Evolutionary conservation across 2,329 filamentous ascomycete species (phyloP).

Genomic region (Trichoderma sp.): DNA sequence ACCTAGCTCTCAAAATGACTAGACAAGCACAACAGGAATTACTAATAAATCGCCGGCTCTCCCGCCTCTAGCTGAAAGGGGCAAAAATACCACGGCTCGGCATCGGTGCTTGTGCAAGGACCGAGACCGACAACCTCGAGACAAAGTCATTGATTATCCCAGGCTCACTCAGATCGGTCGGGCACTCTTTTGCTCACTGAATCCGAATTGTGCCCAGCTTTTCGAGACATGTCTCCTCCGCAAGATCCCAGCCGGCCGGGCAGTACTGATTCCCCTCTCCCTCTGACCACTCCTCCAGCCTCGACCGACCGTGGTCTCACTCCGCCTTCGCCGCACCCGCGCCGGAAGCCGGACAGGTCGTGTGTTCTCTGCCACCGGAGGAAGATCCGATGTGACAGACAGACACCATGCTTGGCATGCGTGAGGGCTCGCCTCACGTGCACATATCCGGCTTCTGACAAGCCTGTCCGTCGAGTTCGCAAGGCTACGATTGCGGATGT

Average conservation of each 20-base stretch:
- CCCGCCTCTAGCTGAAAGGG: constrained; percentile 11
- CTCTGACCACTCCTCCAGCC: constrained; percentile 1
- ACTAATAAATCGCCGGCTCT: background rate
- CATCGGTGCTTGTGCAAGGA: background rate
- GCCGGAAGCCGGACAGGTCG: constrained; percentile 29
- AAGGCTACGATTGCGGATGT: constrained; percentile 36
- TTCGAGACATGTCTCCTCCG: constrained; percentile 14
- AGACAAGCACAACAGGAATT: background rate
- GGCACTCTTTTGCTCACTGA: constrained; percentile 10
- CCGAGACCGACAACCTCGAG: constrained; percentile 4
- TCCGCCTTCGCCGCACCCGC: constrained; percentile 16
- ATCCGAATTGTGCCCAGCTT: background rate
- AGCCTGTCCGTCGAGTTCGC: constrained; percentile 28
- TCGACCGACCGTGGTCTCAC: constrained; percentile 11
- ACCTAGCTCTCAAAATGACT: background rate
- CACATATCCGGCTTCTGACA: constrained; percentile 31
- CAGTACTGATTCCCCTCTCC: background rate
- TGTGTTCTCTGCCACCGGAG: constrained; percentile 46
- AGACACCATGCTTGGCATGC: constrained; percentile 68
- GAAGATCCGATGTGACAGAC: constrained; percentile 72
- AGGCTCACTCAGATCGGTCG: constrained; percentile 6
- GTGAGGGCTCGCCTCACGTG: constrained; percentile 43
- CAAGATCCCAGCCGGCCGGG: background rate
- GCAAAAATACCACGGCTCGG: background rate
- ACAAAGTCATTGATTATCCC: constrained; percentile 6